Conservation (phyloP, 2,329 filamentous ascomycete species). For the Lecanicillium sp. region DNA sequence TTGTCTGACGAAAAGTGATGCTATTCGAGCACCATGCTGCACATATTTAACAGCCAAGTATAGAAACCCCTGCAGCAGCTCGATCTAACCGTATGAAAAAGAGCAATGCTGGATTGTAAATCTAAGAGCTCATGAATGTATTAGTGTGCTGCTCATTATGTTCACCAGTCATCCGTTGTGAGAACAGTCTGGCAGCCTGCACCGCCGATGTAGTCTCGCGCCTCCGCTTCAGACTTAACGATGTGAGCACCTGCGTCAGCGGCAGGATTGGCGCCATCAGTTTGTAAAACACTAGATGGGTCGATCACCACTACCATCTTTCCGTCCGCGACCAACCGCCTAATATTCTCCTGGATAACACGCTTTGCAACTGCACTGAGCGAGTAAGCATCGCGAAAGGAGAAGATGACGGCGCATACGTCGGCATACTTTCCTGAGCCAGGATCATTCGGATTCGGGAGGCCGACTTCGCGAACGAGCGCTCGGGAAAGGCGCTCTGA, state of each 20-base stretch:
- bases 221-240: conserved; percentile 23
- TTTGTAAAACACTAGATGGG: conserved; percentile 21
- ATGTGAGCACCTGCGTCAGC: conserved; percentile 16
- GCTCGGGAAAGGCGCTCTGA: conserved; percentile 28
- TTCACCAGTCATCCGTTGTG: conserved; percentile 20
- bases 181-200: conserved; percentile 23
- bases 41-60: no score
- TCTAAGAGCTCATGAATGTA: no score
- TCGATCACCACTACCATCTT: conserved; percentile 27
- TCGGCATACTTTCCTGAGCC: conserved; percentile 21
- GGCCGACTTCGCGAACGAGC: conserved; percentile 23
- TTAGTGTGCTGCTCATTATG: no score
- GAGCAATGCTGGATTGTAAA: no score
- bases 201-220: conserved; percentile 25
- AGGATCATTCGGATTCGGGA: conserved; percentile 19
- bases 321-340: conserved; percentile 20
- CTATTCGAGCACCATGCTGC: no score
- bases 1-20: no score
- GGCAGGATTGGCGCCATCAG: conserved; percentile 14
- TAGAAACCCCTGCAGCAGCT: no score
- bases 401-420: conserved; percentile 27
- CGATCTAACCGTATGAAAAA: no score
- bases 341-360: conserved; percentile 25
- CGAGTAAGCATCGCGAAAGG: conserved; percentile 27
- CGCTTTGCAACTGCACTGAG: conserved; percentile 25